Conservation (phyloP, 805 yeast species). For the Priceomyces fermenticarens region DNA sequence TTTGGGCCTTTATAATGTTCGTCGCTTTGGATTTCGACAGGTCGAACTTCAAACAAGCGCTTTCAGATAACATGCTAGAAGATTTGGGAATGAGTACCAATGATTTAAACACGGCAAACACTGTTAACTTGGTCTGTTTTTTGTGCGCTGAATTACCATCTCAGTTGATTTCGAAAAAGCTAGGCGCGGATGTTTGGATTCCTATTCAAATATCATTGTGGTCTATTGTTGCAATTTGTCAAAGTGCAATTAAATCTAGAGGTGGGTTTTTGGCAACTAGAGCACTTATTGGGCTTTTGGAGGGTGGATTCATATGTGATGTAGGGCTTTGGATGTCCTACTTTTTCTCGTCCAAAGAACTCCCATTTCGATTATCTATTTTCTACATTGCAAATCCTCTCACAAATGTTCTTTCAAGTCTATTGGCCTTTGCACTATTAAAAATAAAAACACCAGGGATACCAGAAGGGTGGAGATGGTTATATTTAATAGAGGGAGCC, state of each 20-base stretch:
- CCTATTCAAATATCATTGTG: conserved; percentile 56
- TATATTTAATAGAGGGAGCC: conserved; percentile 62
- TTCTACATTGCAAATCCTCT: conserved; percentile 57
- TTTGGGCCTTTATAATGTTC: conserved; percentile 60
- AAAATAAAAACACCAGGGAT: conserved; percentile 11
- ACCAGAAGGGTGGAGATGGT: conserved; percentile 52
- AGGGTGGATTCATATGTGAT: conserved; percentile 73
- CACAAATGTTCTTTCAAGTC: conserved; percentile 33
- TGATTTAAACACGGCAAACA: conserved; percentile 58
- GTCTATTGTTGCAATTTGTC: conserved; percentile 56
- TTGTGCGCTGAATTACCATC: conserved; percentile 61
- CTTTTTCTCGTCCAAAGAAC: conserved; percentile 59
- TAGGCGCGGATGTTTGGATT: conserved; percentile 64
- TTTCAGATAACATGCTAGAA: conserved; percentile 51
- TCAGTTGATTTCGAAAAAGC: conserved; percentile 56
- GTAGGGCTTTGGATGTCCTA: conserved; percentile 61
- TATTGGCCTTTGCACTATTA: conserved; percentile 17
- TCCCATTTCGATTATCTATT: conserved; percentile 52
- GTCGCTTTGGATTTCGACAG: conserved; percentile 58
- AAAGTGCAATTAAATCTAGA: conserved; percentile 40
- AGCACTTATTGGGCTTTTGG: conserved; percentile 50
- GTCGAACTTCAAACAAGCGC: conserved; percentile 54
- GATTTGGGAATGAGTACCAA: conserved; percentile 56
- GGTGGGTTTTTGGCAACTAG: conserved; percentile 47
- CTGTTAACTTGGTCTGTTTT: conserved; percentile 52